Evolutionary conservation across 2,329 filamentous ascomycete species (phyloP), one percentile per base, ranked within the genome.

Genomic region (Clonostachys rhizophaga): DNA sequence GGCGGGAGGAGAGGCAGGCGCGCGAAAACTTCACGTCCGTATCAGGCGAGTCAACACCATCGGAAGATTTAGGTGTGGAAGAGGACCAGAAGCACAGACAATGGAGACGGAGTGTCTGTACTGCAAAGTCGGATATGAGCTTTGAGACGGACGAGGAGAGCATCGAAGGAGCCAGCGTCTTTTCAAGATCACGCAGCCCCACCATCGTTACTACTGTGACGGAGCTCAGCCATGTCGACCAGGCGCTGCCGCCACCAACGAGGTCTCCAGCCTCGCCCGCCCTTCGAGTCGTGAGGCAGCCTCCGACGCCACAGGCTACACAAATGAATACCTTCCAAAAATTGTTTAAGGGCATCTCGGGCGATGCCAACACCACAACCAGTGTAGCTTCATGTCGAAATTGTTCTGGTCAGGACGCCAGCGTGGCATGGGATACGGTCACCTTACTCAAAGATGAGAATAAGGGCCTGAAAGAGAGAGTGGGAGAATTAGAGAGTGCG

Each of bases 341-440:
- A 54, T 57, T 72, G 6, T 65, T 71, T 50, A 66, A 65, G 54
- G 66, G 67, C n/a, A 65, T 69, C 6, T 58, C 75, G 2, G 67
- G 68, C 12, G 66, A 69, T 41, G 45, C 52, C 16, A 16, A n/a
- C n/a, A 54, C 52, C 17, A 55, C 55, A 34, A 55, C 59, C 35
- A 55, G 59, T 43, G 58, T 16, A 46, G 51, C 7, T 47, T 61
- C 59, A 57, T 84, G 81, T 54, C 55, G 62, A 34, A 84, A 83
- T 55, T 85, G 83, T 59, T 63, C 71, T 46, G 81, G 82, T 12
- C 74, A 76, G 54, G 76, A 79, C 45, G 70, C 76, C 12, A 80
- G 78, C 52, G 70, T 81, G 36, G 82, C 82, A 5, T 86, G 82
- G 82, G 75, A 85, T 56, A 83, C 82, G 5, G 81, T 83, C n/a